Evolutionary conservation across 1,139 yeast species (phyloP).

Genomic region (Zygotorulaspora mrakii): DNA sequence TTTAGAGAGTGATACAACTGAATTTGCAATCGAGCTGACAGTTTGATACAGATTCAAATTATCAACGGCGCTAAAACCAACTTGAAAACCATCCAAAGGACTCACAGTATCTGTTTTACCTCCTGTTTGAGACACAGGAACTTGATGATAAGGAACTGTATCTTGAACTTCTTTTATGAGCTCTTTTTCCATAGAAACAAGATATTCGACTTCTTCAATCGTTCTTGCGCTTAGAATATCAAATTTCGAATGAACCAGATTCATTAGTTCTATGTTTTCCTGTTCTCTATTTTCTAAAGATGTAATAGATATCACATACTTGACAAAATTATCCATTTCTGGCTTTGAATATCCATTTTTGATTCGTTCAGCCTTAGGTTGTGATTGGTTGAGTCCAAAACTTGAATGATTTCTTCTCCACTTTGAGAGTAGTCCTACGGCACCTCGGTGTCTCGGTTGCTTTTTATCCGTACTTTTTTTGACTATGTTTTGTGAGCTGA

Average conservation of each 20-base stretch:
- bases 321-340: slow-evolving; percentile 38
- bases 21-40: slow-evolving; percentile 35
- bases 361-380: slow-evolving; percentile 3
- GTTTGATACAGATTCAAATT: slow-evolving; percentile 36
- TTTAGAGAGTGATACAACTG: slow-evolving; percentile 34
- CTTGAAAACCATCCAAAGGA: not conserved
- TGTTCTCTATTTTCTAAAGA: slow-evolving; percentile 29
- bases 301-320: slow-evolving; percentile 42
- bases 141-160: slow-evolving; percentile 3
- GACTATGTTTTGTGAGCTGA: not conserved
- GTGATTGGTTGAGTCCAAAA: slow-evolving; percentile 4
- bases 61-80: slow-evolving; percentile 34
- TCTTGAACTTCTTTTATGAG: slow-evolving; percentile 29
- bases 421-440: slow-evolving; percentile 29
- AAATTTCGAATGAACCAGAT: slow-evolving; percentile 46
- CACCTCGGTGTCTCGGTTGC: slow-evolving; percentile 20
- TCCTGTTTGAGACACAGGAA: not conserved
- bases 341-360: slow-evolving; percentile 16
- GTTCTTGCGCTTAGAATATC: slow-evolving; percentile 79
- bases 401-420: slow-evolving; percentile 33
- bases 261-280: slow-evolving; percentile 22
- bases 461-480: not conserved
- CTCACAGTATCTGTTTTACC: slow-evolving; percentile 1
- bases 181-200: slow-evolving; percentile 38
- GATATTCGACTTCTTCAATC: slow-evolving; percentile 60